phyloP scores from a whole-genome alignment of 306 rosid species.

The Calophaca sinica region DNA sequence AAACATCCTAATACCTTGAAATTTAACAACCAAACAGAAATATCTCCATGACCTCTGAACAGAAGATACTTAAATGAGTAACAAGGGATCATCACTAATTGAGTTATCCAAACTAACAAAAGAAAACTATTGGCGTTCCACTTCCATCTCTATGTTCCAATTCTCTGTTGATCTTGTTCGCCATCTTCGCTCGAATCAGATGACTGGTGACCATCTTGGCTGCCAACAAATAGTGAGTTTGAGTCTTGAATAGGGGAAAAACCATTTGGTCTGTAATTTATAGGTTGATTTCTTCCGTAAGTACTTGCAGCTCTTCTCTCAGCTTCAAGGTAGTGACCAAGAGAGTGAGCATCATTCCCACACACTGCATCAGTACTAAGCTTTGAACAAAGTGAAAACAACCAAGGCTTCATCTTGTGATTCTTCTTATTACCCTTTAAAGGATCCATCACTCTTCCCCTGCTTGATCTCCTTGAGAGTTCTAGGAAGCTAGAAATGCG shows the following conservation, averaged over 20 bases:
- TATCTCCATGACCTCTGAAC: not conserved
- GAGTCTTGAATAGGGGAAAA: constrained; percentile 43
- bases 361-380: constrained; percentile 65
- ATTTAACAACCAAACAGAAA: constrained; percentile 21
- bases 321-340: constrained; percentile 74
- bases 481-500: constrained; percentile 64
- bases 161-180: constrained; percentile 43
- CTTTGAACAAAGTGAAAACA: constrained; percentile 70
- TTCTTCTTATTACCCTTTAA: constrained; percentile 52
- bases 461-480: constrained; percentile 63
- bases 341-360: constrained; percentile 58
- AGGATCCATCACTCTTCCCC: constrained; percentile 54
- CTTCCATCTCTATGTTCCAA: not conserved
- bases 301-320: constrained; percentile 62
- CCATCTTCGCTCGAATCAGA: constrained; percentile 39
- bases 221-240: constrained; percentile 43
- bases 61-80: not conserved
- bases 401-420: constrained; percentile 62
- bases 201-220: constrained; percentile 47
- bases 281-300: constrained; percentile 46
- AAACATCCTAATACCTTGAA: not conserved
- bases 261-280: constrained; percentile 43
- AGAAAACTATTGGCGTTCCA: constrained; percentile 44
- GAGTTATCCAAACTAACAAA: constrained; percentile 57
- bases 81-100: constrained; percentile 23